A percentile compares a stretch with the other conserved stretches of the same genome.
Evolutionary conservation across 805 yeast genomes (phyloP).

Genomic region (Candida takata): DNA sequence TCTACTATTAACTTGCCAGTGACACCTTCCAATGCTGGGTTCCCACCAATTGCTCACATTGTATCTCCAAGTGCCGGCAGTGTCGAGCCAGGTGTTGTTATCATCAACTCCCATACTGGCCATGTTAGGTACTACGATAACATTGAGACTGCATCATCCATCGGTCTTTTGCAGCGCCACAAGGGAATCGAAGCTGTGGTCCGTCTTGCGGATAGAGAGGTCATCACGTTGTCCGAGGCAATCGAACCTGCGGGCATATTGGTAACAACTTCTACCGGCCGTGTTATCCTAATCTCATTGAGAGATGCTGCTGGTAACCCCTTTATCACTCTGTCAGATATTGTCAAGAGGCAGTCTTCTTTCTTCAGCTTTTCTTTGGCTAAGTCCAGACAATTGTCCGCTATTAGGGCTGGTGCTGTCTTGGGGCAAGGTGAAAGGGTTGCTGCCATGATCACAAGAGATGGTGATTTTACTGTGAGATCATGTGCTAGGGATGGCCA

Average conservation of each 20-base stretch:
- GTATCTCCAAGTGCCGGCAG: slow-evolving; percentile 50
- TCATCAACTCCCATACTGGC: slow-evolving; percentile 55
- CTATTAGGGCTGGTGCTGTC: slow-evolving; percentile 49
- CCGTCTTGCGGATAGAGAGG: slow-evolving; percentile 45
- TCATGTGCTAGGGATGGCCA: slow-evolving; percentile 39
- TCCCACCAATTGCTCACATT: slow-evolving; percentile 48
- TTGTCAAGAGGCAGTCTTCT: slow-evolving; percentile 27
- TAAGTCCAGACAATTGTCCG: slow-evolving; percentile 38
- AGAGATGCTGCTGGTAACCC: slow-evolving; percentile 68
- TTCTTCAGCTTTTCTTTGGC: slow-evolving; percentile 26
- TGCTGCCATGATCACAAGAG: slow-evolving; percentile 32
- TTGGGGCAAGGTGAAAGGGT: slow-evolving; percentile 44
- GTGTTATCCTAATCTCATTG: slow-evolving; percentile 54
- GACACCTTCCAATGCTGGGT: slow-evolving; percentile 20
- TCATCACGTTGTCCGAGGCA: slow-evolving; percentile 46
- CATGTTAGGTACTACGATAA: slow-evolving; percentile 63
- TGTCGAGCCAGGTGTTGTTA: slow-evolving; percentile 61
- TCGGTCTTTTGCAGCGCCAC: slow-evolving; percentile 43
- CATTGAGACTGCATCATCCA: slow-evolving; percentile 61
- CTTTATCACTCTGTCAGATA: slow-evolving; percentile 22
- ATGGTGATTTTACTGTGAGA: slow-evolving; percentile 44
- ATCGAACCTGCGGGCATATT: slow-evolving; percentile 72
- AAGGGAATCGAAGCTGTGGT: slow-evolving; percentile 31
- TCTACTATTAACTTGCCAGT: slow-evolving; percentile 44
- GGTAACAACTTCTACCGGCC: slow-evolving; percentile 61